These are phyloP conservation scores for Saccharomycopsis hybrid DNA, from an alignment of 1,139 yeast species.

Conservation along the genomic window DNA sequence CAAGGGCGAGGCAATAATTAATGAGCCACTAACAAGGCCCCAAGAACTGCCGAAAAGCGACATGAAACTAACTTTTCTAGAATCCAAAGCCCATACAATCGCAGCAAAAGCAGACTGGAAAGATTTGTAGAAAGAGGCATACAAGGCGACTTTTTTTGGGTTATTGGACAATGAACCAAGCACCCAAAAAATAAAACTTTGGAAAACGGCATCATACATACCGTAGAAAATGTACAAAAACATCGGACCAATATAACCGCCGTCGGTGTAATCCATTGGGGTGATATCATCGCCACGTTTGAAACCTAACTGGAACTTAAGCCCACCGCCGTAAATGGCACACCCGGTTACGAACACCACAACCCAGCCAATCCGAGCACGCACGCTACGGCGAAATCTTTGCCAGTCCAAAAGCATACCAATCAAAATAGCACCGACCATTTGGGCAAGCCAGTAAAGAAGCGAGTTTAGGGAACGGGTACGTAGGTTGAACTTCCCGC, in stretches of 20 bases:
- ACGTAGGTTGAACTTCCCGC: constrained; percentile 47
- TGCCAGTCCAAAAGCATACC: constrained; percentile 44
- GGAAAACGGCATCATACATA: constrained; percentile 51
- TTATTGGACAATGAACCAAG: constrained; percentile 54
- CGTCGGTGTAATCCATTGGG: constrained; percentile 41
- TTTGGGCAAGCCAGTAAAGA: constrained; percentile 56
- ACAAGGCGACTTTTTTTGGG: constrained; percentile 49
- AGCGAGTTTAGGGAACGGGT: constrained; percentile 56
- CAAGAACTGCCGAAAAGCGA: constrained; percentile 47
- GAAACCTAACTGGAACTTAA: constrained; percentile 42
- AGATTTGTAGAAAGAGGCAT: constrained; percentile 59
- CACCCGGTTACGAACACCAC: constrained; percentile 37
- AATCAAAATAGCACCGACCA: constrained; percentile 47
- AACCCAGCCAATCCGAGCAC: constrained; percentile 45
- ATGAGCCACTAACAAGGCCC: constrained; percentile 48
- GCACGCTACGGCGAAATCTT: constrained; percentile 34
- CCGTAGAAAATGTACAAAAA: constrained; percentile 59
- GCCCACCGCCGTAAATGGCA: constrained; percentile 61
- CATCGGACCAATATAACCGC: constrained; percentile 49
- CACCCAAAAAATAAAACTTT: constrained; percentile 49
- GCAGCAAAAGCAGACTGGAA: constrained; percentile 62
- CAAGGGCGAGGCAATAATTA: constrained; percentile 37
- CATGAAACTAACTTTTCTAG: constrained; percentile 36
- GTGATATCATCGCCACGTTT: constrained; percentile 36
- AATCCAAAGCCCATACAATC: constrained; percentile 54